Evolutionary conservation across 2,329 filamentous ascomycete genomes (phyloP).

Genomic region (Phialocephala subalpina): DNA sequence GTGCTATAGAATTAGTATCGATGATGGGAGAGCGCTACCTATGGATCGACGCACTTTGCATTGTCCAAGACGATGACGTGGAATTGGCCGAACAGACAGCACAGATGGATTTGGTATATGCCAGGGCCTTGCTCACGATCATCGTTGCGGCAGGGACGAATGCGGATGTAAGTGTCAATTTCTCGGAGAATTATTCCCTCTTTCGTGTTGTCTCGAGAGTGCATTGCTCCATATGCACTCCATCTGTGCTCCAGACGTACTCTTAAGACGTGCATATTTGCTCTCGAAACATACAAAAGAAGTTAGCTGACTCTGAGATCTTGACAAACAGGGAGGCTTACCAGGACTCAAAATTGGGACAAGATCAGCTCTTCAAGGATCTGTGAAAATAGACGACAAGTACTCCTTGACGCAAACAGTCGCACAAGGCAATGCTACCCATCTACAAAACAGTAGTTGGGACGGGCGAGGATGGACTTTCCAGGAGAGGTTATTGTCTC

Average conservation of each 20-base stretch:
- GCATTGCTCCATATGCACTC: no score
- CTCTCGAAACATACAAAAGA: no score
- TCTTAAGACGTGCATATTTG: no score
- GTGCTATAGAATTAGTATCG: slow-evolving; percentile 36
- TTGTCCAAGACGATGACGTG: slow-evolving; percentile 24
- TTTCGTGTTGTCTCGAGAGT: no score
- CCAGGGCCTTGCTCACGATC: slow-evolving; percentile 22
- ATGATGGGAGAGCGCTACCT: slow-evolving; percentile 33
- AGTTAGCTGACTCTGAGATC: no score
- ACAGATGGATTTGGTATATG: slow-evolving; percentile 36
- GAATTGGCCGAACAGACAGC: slow-evolving; percentile 33
- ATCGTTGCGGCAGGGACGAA: slow-evolving; percentile 15
- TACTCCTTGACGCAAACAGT: slow-evolving; percentile 12
- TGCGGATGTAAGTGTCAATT: no score
- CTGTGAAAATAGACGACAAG: background rate
- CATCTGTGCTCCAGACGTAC: no score
- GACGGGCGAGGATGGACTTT: slow-evolving; percentile 31
- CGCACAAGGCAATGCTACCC: slow-evolving; percentile 7
- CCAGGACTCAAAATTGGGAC: slow-evolving; percentile 13
- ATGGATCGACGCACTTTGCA: slow-evolving; percentile 32
- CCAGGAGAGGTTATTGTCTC: slow-evolving; percentile 23
- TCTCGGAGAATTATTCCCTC: no score
- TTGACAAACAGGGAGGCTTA: no score
- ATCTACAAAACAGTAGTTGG: slow-evolving; percentile 12
- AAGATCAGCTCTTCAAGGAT: slow-evolving; percentile 1